A percentile compares a stretch with the other conserved stretches of the same genome.
phyloP scores from a whole-genome alignment of 2,329 filamentous ascomycete genomes.

The Hymenoscyphus albidus region DNA sequence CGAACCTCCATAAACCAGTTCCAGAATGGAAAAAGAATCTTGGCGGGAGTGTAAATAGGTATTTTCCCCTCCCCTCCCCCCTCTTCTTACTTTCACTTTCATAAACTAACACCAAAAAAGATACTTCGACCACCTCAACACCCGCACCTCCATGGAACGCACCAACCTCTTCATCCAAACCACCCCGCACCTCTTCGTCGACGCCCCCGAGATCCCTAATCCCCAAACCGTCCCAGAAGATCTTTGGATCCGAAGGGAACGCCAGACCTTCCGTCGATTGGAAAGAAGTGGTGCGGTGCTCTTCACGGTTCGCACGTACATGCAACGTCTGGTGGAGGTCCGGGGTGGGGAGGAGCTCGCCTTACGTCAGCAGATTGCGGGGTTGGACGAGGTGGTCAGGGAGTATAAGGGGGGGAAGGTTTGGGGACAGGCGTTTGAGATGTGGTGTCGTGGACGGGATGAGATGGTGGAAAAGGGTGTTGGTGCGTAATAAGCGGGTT shows the following conservation, averaged over 20 bases:
- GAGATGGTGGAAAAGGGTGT: not conserved
- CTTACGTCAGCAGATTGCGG: constrained; percentile 41
- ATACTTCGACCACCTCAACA: constrained; percentile 44
- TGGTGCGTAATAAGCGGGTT: not conserved
- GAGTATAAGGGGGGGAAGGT: constrained; percentile 43
- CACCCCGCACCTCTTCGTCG: constrained; percentile 43
- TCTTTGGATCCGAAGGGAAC: constrained; percentile 46
- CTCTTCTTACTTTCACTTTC: not conserved
- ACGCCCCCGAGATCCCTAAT: constrained; percentile 37
- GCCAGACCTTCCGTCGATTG: constrained; percentile 47
- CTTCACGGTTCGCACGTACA: constrained; percentile 47
- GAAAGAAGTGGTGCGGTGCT: constrained; percentile 43
- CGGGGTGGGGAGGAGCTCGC: constrained; percentile 40
- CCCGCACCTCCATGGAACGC: constrained; percentile 44
- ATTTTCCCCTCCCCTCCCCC: constrained; percentile 22
- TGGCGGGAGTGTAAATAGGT: constrained; percentile 42
- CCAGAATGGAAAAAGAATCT: constrained; percentile 47
- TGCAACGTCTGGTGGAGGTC: constrained; percentile 41
- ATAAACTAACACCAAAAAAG: constrained; percentile 19
- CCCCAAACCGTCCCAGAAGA: constrained; percentile 32
- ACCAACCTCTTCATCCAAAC: constrained; percentile 49
- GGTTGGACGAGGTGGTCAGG: constrained; percentile 43
- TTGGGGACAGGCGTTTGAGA: constrained; percentile 35
- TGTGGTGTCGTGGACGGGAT: constrained; percentile 16
- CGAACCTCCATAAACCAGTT: constrained; percentile 44